Evolutionary conservation across 371 early-diverging fungal species (phyloP).

Genomic region (Haplosporangium sp.): DNA sequence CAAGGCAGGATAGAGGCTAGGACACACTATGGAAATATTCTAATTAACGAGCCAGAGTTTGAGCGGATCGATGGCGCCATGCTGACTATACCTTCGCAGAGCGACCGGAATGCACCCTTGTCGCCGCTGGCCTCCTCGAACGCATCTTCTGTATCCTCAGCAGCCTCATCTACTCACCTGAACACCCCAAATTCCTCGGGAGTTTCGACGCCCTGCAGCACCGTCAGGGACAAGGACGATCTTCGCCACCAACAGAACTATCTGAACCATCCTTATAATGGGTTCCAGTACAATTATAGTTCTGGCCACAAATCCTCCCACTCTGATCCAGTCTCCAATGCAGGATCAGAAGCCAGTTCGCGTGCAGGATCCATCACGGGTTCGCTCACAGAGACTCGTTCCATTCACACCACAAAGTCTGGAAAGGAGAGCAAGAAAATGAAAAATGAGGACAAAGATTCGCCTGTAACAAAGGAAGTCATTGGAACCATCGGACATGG

Average conservation of each 20-base stretch:
- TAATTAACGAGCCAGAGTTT: constrained; percentile 46
- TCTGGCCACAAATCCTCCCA: not conserved
- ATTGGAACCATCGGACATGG: constrained; percentile 50
- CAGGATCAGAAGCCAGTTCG: constrained; percentile 23
- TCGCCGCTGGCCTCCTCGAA: not conserved
- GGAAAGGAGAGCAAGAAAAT: constrained; percentile 19
- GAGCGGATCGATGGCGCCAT: constrained; percentile 42
- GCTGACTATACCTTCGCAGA: constrained; percentile 26
- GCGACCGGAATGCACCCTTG: constrained; percentile 14
- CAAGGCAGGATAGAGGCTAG: constrained; percentile 48
- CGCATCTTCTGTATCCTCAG: constrained; percentile 8
- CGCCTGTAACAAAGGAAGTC: constrained; percentile 29
- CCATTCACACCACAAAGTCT: constrained; percentile 20
- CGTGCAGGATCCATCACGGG: constrained; percentile 33
- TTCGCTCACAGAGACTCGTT: constrained; percentile 26
- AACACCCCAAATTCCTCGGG: constrained; percentile 26
- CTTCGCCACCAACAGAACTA: constrained; percentile 29
- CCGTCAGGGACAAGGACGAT: constrained; percentile 28
- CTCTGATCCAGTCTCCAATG: constrained; percentile 25
- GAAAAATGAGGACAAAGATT: constrained; percentile 36
- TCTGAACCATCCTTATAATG: constrained; percentile 20
- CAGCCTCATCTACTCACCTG: constrained; percentile 12
- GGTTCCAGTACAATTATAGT: not conserved
- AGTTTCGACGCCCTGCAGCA: constrained; percentile 32
- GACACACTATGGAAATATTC: constrained; percentile 47